phyloP scores from a whole-genome alignment of 2,329 filamentous ascomycete genomes.

The Arthrobotrys megalospora region DNA sequence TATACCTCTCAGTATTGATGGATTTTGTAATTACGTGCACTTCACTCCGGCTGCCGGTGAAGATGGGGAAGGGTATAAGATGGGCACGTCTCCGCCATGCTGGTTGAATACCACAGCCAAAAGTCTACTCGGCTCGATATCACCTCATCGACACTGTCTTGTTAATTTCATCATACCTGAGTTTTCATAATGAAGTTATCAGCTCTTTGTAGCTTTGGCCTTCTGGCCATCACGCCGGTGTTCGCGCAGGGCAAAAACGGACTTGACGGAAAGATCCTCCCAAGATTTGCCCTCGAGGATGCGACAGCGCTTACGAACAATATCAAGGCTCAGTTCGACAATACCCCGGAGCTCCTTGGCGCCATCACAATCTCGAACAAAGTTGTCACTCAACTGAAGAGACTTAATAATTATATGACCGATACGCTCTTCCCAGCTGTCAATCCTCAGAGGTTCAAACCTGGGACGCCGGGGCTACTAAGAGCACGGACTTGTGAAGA shows the following conservation, averaged over 20 bases:
- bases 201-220: neutral
- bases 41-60: neutral
- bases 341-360: neutral
- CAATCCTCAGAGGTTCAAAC: constrained; percentile 38
- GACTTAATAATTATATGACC: constrained; percentile 2
- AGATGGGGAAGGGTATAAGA: neutral
- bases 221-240: neutral
- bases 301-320: neutral
- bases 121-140: neutral
- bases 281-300: constrained; percentile 14
- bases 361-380: constrained; percentile 14
- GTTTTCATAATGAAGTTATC: neutral
- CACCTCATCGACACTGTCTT: neutral
- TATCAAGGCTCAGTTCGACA: constrained; percentile 19
- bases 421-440: constrained; percentile 15
- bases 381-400: constrained; percentile 22
- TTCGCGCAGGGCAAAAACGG: neutral
- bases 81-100: neutral
- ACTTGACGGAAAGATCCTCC: neutral
- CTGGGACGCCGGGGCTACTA: neutral
- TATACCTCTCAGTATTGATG: neutral
- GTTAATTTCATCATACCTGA: neutral
- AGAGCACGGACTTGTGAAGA: constrained; percentile 31
- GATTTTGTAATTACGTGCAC: too few species aligned
- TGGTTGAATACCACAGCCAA: too few species aligned